Conservation (phyloP, 2,329 filamentous ascomycete species). For the Sclerotinia spermophila region DNA sequence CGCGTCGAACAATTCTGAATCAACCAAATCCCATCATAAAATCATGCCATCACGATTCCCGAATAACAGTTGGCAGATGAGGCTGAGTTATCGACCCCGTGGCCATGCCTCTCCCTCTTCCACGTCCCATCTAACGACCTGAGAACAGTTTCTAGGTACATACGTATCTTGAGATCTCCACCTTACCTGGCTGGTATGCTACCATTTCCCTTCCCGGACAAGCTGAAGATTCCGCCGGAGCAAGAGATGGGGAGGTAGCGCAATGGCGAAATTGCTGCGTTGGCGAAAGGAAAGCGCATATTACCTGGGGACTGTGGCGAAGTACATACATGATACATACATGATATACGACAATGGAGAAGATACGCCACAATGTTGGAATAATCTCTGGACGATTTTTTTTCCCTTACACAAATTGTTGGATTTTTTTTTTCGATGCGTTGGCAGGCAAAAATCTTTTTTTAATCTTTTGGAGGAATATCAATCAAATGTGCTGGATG, state of each 20-base stretch:
- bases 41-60: neutral
- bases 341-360: slow-evolving; percentile 15
- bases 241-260: too few species aligned
- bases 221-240: too few species aligned
- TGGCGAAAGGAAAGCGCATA: slow-evolving; percentile 30
- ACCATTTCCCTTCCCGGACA: slow-evolving; percentile 23
- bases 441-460: slow-evolving; percentile 18
- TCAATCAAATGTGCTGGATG: neutral
- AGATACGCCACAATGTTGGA: neutral
- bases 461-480: too few species aligned
- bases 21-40: neutral
- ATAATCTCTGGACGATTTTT: neutral
- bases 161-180: too few species aligned
- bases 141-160: too few species aligned
- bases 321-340: slow-evolving; percentile 20
- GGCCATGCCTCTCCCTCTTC: too few species aligned
- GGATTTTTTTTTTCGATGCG: slow-evolving; percentile 9
- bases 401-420: neutral
- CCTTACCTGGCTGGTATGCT: too few species aligned
- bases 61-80: slow-evolving; percentile 1
- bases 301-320: slow-evolving; percentile 30
- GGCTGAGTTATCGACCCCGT: neutral
- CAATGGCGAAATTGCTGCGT: slow-evolving; percentile 23
- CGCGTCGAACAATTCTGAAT: too few species aligned
- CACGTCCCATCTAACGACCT: slow-evolving; percentile 5